phyloP scores from a whole-genome alignment of 176 grass and related monocot species.

The Eleusine indica region DNA sequence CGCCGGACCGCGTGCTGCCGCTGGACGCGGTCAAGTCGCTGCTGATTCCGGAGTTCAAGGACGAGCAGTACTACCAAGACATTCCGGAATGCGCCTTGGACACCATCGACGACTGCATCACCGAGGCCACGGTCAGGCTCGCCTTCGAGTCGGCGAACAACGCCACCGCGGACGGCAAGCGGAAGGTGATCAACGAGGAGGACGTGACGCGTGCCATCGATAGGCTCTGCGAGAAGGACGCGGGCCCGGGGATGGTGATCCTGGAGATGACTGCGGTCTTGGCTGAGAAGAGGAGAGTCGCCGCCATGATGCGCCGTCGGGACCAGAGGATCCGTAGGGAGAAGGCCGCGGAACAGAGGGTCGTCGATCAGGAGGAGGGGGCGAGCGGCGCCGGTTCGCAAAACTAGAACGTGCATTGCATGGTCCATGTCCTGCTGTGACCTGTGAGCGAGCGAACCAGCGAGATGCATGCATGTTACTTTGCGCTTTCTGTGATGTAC shows the following conservation, averaged over 20 bases:
- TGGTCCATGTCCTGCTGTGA: not conserved
- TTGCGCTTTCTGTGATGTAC: not conserved
- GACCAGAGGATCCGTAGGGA: not conserved
- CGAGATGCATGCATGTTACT: not conserved
- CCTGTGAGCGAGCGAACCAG: not conserved
- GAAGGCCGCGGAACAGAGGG: not conserved
- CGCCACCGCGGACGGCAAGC: not conserved
- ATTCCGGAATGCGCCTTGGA: not conserved
- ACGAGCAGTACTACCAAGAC: not conserved
- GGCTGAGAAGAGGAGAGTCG: not conserved
- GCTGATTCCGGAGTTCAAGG: not conserved
- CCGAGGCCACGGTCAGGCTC: not conserved
- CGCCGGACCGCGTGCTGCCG: not conserved
- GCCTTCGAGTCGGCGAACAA: not conserved
- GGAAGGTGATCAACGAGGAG: not conserved
- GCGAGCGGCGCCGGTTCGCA: not conserved
- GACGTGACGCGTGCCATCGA: not conserved
- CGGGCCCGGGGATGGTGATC: not conserved
- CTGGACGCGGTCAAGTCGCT: not conserved
- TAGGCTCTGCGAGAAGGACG: not conserved
- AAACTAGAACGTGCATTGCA: not conserved
- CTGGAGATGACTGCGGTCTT: not conserved
- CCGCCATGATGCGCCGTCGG: not conserved
- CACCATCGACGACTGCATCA: not conserved
- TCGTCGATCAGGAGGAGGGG: not conserved